These are phyloP conservation scores for Adansonia madagascariensis DNA, from an alignment of 441 rosid genomes.

Conservation along the genomic window DNA sequence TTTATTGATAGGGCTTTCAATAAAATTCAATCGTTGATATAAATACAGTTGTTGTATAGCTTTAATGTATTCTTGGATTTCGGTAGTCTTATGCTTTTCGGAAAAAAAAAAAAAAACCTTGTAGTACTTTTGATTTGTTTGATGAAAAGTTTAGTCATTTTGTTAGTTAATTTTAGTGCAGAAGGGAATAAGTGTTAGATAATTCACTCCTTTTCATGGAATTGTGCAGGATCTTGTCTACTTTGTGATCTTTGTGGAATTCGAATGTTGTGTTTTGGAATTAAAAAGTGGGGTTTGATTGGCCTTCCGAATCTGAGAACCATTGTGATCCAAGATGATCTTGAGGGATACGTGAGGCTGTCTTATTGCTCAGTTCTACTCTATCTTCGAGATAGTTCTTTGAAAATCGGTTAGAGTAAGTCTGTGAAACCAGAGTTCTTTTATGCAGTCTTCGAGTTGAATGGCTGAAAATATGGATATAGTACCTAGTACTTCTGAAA, in stretches of 20 bases:
- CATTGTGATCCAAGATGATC: constrained; percentile 39
- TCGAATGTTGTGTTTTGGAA: constrained; percentile 40
- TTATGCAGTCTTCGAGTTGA: constrained; percentile 28
- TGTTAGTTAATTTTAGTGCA: neutral
- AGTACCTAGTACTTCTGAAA: constrained; percentile 52
- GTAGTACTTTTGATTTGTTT: neutral
- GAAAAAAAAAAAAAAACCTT: neutral
- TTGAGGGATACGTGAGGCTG: constrained; percentile 26
- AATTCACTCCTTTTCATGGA: neutral
- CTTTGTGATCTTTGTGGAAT: constrained; percentile 19
- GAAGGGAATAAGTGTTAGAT: neutral
- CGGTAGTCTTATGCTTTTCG: neutral
- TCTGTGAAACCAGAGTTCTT: constrained; percentile 19
- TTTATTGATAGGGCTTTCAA: neutral
- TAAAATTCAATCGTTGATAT: neutral
- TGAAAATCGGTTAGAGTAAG: constrained; percentile 50
- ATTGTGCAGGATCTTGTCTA: constrained; percentile 23
- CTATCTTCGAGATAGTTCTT: constrained; percentile 36
- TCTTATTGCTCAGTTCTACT: constrained; percentile 31
- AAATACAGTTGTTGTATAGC: neutral
- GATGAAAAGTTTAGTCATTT: neutral
- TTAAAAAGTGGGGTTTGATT: constrained; percentile 19
- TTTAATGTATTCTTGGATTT: neutral
- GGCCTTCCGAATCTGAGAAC: constrained; percentile 32
- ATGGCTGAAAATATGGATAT: constrained; percentile 45